These are phyloP conservation scores for Xylariaceae sp. DNA, from an alignment of 2,329 filamentous ascomycete genomes.

Conservation along the genomic window DNA sequence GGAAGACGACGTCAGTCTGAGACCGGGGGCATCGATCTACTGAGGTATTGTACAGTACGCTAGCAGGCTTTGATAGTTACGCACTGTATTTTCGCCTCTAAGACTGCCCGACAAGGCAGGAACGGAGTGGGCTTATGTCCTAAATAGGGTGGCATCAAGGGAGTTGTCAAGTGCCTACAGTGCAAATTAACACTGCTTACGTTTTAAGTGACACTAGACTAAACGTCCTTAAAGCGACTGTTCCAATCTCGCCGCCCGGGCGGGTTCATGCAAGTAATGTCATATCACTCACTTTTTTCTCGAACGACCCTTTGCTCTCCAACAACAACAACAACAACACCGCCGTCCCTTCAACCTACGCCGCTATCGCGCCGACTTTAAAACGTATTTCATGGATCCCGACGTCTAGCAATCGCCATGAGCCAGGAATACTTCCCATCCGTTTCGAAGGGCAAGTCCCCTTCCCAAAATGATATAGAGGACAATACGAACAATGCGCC, in stretches of 20 bases:
- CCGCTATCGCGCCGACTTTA: not conserved
- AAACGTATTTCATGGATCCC: conserved; percentile 25
- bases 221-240: no score
- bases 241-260: not conserved
- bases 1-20: no score
- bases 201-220: not conserved
- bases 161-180: no score
- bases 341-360: not conserved
- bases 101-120: no score
- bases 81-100: no score
- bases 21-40: no score
- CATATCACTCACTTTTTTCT: conserved; percentile 19
- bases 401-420: conserved; percentile 52
- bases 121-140: no score
- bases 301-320: not conserved
- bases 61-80: no score
- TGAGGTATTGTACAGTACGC: no score
- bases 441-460: conserved; percentile 50
- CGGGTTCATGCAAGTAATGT: conserved; percentile 1
- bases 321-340: not conserved
- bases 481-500: conserved; percentile 30
- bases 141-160: no score
- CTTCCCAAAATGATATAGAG: conserved; percentile 41
- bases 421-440: conserved; percentile 62
- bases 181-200: no score